These are phyloP conservation scores for Lupinus albus DNA, from an alignment of 306 rosid genomes.

Conservation along the genomic window DNA sequence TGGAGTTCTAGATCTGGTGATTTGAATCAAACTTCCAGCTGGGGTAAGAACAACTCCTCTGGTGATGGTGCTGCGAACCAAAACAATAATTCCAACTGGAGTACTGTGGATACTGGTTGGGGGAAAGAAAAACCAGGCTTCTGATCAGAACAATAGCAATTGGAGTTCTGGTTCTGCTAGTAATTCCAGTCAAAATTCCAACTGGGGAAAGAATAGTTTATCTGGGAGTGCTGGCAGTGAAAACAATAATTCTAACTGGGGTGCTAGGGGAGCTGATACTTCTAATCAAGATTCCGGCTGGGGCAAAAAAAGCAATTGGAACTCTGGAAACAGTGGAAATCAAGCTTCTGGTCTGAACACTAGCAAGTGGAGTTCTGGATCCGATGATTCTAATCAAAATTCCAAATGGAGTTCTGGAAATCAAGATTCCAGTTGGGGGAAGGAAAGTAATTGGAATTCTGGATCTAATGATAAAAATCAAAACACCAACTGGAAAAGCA, in stretches of 20 bases:
- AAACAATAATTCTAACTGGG: slow-evolving; percentile 39
- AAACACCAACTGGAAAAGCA: slow-evolving; percentile 44
- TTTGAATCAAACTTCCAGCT: too few relatives aligned
- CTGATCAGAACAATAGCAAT: slow-evolving; percentile 23
- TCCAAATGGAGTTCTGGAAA: neutral
- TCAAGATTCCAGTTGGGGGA: slow-evolving; percentile 35
- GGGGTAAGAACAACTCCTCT: too few relatives aligned
- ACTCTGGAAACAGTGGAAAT: slow-evolving; percentile 35
- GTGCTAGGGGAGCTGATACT: neutral
- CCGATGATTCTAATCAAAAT: slow-evolving; percentile 33
- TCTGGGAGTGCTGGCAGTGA: slow-evolving; percentile 39
- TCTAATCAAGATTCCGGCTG: slow-evolving; percentile 39
- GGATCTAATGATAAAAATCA: slow-evolving; percentile 39
- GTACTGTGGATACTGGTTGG: too few relatives aligned
- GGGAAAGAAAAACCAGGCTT: slow-evolving; percentile 13
- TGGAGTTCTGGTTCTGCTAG: slow-evolving; percentile 35
- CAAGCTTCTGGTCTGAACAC: slow-evolving; percentile 25
- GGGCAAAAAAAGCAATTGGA: slow-evolving; percentile 45
- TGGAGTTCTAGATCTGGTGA: too few relatives aligned
- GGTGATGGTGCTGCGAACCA: too few relatives aligned
- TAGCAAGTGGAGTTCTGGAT: slow-evolving; percentile 36
- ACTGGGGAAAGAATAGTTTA: slow-evolving; percentile 30
- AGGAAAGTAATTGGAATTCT: slow-evolving; percentile 54
- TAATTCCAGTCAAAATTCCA: slow-evolving; percentile 31
- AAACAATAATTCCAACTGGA: too few relatives aligned